Evolutionary conservation across 768 basidiomycete species (phyloP).

Genomic region (Mycena indigotica): DNA sequence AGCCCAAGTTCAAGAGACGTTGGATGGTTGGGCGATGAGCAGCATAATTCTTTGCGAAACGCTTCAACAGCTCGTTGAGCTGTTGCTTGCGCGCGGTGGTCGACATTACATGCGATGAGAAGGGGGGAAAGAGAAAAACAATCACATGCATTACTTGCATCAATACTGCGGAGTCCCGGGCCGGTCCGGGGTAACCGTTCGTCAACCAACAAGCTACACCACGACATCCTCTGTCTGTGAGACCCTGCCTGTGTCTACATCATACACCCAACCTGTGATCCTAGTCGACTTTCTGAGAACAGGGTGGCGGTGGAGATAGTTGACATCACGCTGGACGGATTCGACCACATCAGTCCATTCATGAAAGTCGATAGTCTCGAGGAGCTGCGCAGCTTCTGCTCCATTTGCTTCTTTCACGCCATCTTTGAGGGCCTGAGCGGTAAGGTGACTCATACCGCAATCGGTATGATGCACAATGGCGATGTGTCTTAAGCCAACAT

Average conservation of each 20-base stretch:
- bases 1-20: constrained; percentile 64
- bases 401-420: constrained; percentile 37
- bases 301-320: constrained; percentile 43
- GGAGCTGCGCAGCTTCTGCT: constrained; percentile 25
- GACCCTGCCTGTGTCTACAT: not conserved
- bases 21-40: constrained; percentile 73
- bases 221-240: not conserved
- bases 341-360: constrained; percentile 44
- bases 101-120: not conserved
- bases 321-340: constrained; percentile 46
- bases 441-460: constrained; percentile 57
- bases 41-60: constrained; percentile 56
- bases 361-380: constrained; percentile 45
- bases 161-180: no score
- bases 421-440: constrained; percentile 37
- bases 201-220: no score
- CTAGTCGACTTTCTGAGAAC: constrained; percentile 42
- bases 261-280: constrained; percentile 31
- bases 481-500: constrained; percentile 47
- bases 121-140: not conserved
- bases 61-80: constrained; percentile 42
- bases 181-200: no score
- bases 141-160: no score
- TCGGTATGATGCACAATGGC: constrained; percentile 57
- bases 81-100: constrained; percentile 27